These are phyloP conservation scores for Albugo candida DNA, from an alignment of 352 stramenopile genomes.

Conservation along the genomic window DNA sequence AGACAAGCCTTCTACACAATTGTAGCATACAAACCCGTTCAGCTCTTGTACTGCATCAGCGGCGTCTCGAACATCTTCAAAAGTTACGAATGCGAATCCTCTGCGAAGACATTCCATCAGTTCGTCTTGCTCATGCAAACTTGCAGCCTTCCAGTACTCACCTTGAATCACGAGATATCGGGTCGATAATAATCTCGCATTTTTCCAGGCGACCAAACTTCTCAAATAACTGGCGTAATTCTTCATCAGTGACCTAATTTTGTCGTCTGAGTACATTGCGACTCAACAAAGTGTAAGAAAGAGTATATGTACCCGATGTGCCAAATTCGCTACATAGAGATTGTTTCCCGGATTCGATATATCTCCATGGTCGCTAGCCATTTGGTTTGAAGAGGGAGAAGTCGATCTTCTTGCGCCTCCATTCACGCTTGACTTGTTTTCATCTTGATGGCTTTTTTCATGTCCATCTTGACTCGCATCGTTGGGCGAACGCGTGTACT, in stretches of 20 bases:
- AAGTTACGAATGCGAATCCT: slow-evolving; percentile 62
- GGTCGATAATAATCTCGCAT: slow-evolving; percentile 67
- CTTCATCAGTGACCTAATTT: slow-evolving; percentile 9
- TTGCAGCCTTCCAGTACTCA: too few relatives aligned
- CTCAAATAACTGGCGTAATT: slow-evolving; percentile 46
- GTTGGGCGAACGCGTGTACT: too few relatives aligned
- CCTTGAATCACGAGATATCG: slow-evolving; percentile 42
- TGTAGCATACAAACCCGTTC: slow-evolving; percentile 25
- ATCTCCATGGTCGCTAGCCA: background rate
- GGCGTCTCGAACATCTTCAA: slow-evolving; percentile 51
- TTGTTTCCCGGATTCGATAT: slow-evolving; percentile 52
- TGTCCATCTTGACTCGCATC: too few relatives aligned
- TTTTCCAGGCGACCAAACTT: slow-evolving; percentile 58
- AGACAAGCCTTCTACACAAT: background rate
- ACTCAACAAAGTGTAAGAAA: too few relatives aligned
- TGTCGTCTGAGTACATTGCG: too few relatives aligned
- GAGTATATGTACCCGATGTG: slow-evolving; percentile 16
- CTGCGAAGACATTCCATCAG: slow-evolving; percentile 1
- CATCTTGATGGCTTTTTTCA: too few relatives aligned
- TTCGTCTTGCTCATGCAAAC: too few relatives aligned
- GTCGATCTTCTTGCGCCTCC: too few relatives aligned
- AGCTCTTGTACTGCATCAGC: slow-evolving; percentile 61
- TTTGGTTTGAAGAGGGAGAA: too few relatives aligned
- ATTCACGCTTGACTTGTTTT: too few relatives aligned
- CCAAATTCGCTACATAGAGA: slow-evolving; percentile 61